A percentile compares a stretch with the other conserved stretches of the same genome.
These are phyloP conservation scores for Beauveria varroae DNA, from an alignment of 2,329 filamentous ascomycete genomes.

Conservation along the genomic window DNA sequence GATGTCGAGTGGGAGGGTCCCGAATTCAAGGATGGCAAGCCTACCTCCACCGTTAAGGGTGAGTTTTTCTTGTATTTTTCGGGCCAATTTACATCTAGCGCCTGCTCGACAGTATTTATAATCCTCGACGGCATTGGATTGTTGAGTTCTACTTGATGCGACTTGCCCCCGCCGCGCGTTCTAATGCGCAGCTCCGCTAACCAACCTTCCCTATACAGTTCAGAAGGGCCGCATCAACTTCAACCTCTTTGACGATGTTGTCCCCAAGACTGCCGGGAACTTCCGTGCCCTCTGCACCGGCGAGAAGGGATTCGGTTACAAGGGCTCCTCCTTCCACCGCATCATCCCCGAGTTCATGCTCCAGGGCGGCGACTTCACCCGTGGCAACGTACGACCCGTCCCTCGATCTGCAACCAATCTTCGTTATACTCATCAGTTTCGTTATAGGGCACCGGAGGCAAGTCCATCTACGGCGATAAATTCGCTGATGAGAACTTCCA, in stretches of 20 bases:
- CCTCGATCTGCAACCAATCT: neutral
- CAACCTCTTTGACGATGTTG: slow-evolving; percentile 75
- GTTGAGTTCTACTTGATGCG: neutral
- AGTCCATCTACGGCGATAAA: slow-evolving; percentile 93
- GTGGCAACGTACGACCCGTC: slow-evolving; percentile 64
- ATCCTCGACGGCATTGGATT: neutral
- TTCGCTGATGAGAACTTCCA: slow-evolving; percentile 91
- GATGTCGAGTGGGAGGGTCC: slow-evolving; percentile 68
- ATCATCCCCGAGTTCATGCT: slow-evolving; percentile 93
- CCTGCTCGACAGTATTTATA: neutral
- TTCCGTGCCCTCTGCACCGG: slow-evolving; percentile 78
- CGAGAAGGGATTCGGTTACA: slow-evolving; percentile 77
- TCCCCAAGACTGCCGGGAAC: slow-evolving; percentile 83
- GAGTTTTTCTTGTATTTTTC: slow-evolving; percentile 28
- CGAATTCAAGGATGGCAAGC: slow-evolving; percentile 51
- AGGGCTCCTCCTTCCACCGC: slow-evolving; percentile 80
- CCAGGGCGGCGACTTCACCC: slow-evolving; percentile 93
- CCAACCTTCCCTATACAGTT: slow-evolving; percentile 35
- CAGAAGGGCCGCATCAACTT: slow-evolving; percentile 80
- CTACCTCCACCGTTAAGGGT: slow-evolving; percentile 53
- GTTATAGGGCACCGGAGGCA: slow-evolving; percentile 73
- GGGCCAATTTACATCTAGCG: neutral
- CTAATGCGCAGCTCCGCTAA: slow-evolving; percentile 6
- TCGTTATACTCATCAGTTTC: slow-evolving; percentile 15
- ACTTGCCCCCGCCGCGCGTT: neutral